phyloP scores from a whole-genome alignment of 257 asterid genomes.

The Solanum sparsipilum region DNA sequence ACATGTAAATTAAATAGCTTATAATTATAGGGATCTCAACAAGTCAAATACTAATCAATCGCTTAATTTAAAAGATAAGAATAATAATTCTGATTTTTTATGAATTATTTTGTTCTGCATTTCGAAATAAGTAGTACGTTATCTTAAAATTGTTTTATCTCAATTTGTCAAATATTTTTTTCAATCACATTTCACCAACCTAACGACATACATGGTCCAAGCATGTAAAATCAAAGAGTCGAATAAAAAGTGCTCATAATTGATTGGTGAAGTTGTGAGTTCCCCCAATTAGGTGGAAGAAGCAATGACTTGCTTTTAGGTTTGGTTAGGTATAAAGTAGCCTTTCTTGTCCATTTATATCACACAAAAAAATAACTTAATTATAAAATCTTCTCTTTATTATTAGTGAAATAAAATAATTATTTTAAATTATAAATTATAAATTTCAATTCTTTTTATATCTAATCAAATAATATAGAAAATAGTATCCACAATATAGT shows the following conservation, averaged over 20 bases:
- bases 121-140: not conserved
- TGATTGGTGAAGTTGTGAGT: not conserved
- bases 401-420: too few relatives aligned
- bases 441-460: not conserved
- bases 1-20: not conserved
- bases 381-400: not conserved
- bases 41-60: not conserved
- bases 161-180: not conserved
- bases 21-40: not conserved
- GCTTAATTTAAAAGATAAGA: not conserved
- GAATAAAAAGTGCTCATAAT: not conserved
- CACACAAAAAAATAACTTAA: not conserved
- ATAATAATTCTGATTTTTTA: not conserved
- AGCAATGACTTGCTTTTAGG: not conserved
- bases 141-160: not conserved
- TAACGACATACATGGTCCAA: not conserved
- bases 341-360: not conserved
- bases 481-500: too few relatives aligned
- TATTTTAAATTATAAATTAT: not conserved
- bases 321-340: not conserved
- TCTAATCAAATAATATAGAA: not conserved
- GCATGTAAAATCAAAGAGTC: not conserved
- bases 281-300: not conserved
- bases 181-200: not conserved
- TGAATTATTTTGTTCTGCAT: not conserved